phyloP scores from a whole-genome alignment of 192 early-diverging fungal species.

The Backusella liffmaniae region DNA sequence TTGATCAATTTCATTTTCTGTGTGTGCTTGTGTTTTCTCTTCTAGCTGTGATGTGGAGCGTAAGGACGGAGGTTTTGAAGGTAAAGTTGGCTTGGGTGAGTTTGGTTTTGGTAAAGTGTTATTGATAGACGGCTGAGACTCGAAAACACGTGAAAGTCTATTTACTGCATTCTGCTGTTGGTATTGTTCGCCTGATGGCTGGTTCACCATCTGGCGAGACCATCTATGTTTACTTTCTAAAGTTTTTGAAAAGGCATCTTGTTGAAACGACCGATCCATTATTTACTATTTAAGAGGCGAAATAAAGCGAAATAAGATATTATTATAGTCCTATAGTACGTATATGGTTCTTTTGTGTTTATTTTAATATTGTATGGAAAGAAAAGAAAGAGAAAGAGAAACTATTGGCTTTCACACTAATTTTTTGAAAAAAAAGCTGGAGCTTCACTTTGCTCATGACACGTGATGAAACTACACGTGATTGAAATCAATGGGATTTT shows the following conservation, averaged over 20 bases:
- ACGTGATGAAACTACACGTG: neutral
- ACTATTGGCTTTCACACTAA: neutral
- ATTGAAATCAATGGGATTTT: neutral
- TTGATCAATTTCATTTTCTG: slow-evolving; percentile 9
- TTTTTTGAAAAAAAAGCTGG: neutral
- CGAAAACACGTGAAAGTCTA: slow-evolving; percentile 30
- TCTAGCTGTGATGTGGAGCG: neutral
- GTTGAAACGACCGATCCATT: slow-evolving; percentile 12
- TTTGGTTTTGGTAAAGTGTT: neutral
- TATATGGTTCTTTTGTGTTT: neutral
- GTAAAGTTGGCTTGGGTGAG: slow-evolving; percentile 17
- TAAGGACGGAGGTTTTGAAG: slow-evolving; percentile 23
- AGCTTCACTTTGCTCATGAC: neutral
- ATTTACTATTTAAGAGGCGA: neutral
- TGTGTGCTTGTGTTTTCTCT: neutral
- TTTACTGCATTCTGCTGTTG: slow-evolving; percentile 4
- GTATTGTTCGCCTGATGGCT: neutral
- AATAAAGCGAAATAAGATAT: neutral
- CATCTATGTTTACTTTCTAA: slow-evolving; percentile 17
- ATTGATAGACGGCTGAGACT: neutral
- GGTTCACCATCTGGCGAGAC: neutral
- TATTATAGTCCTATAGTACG: neutral
- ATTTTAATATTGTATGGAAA: neutral
- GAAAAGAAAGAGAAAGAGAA: neutral
- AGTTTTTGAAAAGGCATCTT: slow-evolving; percentile 23